Base-by-base conservation (phyloP, 1,284 basidiomycete species). In the Vanrija pseudolonga region DNA sequence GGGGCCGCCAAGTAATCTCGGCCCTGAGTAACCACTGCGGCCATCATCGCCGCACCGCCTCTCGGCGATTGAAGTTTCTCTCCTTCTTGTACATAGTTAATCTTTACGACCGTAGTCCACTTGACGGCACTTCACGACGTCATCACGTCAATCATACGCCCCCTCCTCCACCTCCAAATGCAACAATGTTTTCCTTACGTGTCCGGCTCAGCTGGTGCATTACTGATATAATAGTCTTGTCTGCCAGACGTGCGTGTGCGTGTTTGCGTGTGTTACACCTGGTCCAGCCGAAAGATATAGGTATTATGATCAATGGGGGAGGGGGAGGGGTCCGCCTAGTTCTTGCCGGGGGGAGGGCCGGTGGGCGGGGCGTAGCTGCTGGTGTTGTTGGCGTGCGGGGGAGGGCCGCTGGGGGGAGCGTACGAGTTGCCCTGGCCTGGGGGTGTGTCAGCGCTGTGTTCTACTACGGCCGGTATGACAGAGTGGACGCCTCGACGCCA, bases 401-500 rank as follows among this genome's bases (percentile, higher is more conserved):
- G 68, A 17, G 68, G 67, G 12, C 36, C 23, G 6, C 52, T 45
- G 45, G 54, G 55, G 38, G 46, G 28, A 28, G 24, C 11, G 36
- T 44, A 32, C 4, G 41, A 32, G 32, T 32, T 38, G 20, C 47
- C 47, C 47, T 56, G 51, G 23, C 54, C 54, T 3, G 54, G 49
- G n/a, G 3, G 49, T 46, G 19, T 9, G 37, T 23, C 15, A 37
- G 23, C 15, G 12, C 17, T 18, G 23, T 6, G 6, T 7, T 26
- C 7, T 11, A 26, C 7, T 11, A 6, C 7, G 7, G 26, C 26
- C 26, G 11, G 11, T 6, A 26, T 26, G 11, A 11, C 26, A 26
- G 26, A 26, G 26, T 26, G 26, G 26, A 26, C 26, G 26, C 26
- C 7, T 11, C 11, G 26, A 26, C 26, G 11, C n/a, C n/a, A n/a